These are phyloP conservation scores for Moesziomyces globuligerus DNA, from an alignment of 1,284 basidiomycete species.

Conservation along the genomic window DNA sequence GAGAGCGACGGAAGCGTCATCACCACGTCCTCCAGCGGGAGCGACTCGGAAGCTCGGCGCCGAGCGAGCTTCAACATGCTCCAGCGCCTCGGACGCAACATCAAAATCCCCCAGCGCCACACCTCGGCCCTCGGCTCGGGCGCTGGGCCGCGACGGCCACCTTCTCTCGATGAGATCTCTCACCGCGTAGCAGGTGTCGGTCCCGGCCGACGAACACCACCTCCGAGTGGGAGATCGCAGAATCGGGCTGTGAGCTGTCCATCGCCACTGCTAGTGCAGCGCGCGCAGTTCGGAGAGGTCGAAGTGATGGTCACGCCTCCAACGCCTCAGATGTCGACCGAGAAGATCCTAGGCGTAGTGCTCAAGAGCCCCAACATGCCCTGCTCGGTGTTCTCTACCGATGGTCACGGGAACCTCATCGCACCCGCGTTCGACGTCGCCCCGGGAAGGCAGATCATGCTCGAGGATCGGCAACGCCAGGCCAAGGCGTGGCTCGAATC, in stretches of 20 bases:
- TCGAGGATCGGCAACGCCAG: conserved; percentile 17
- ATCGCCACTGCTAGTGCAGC: conserved; percentile 9
- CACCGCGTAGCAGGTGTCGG: conserved; percentile 14
- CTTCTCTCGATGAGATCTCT: conserved; percentile 35
- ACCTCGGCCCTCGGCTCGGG: conserved; percentile 16
- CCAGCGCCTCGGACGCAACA: conserved; percentile 8
- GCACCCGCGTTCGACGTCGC: conserved; percentile 37
- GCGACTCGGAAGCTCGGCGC: conserved; percentile 31
- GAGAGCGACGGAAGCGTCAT: conserved; percentile 25
- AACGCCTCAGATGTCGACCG: conserved; percentile 18
- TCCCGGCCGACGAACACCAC: not conserved
- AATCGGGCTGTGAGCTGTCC: conserved; percentile 38
- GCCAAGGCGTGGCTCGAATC: conserved; percentile 17
- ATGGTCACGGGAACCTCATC: conserved; percentile 17
- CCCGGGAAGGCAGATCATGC: conserved; percentile 28
- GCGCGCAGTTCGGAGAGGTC: conserved; percentile 18
- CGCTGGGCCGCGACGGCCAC: conserved; percentile 23
- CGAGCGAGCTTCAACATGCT: conserved; percentile 32
- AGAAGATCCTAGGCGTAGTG: conserved; percentile 21
- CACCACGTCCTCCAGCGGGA: conserved; percentile 13
- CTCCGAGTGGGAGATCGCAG: conserved; percentile 2
- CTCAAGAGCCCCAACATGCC: conserved; percentile 21
- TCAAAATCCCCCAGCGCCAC: conserved; percentile 18
- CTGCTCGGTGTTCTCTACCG: conserved; percentile 7
- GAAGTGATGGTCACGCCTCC: conserved; percentile 43